These are phyloP conservation scores for Sordariomycetes sp. DNA, from an alignment of 2,329 filamentous ascomycete genomes.

Conservation along the genomic window DNA sequence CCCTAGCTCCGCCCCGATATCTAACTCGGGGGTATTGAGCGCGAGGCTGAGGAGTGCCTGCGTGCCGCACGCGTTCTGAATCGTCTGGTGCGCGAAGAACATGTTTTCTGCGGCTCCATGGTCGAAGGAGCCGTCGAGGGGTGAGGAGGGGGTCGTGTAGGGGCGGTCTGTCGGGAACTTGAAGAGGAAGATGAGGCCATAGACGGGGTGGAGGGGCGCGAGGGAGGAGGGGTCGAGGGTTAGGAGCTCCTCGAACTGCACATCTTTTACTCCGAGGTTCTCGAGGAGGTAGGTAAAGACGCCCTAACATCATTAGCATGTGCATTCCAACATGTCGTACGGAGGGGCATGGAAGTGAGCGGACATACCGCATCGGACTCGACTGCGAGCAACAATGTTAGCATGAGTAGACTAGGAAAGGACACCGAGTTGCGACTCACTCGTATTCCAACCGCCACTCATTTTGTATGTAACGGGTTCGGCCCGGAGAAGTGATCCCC, in stretches of 20 bases:
- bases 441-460: conserved; percentile 92
- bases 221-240: conserved; percentile 70
- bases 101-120: conserved; percentile 58
- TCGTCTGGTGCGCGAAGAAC: conserved; percentile 95
- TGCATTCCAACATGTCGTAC: not conserved
- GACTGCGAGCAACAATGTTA: conserved; percentile 30
- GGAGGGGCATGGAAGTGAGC: not conserved
- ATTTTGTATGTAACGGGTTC: conserved; percentile 23
- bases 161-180: conserved; percentile 70
- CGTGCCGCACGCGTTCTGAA: conserved; percentile 96
- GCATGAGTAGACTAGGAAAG: conserved; percentile 7
- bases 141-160: conserved; percentile 45
- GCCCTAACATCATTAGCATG: conserved; percentile 36
- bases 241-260: conserved; percentile 95
- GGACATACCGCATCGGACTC: conserved; percentile 84
- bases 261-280: conserved; percentile 75
- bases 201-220: conserved; percentile 60
- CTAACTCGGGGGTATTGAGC: conserved; percentile 64
- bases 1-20: conserved; percentile 57
- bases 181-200: conserved; percentile 98
- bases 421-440: conserved; percentile 24
- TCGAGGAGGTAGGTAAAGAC: conserved; percentile 97
- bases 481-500: not conserved
- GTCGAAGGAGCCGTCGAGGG: conserved; percentile 75
- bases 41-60: conserved; percentile 88